Evolutionary conservation across 495 filamentous ascomycete species (phyloP).

Genomic region (Xylaria grammica): DNA sequence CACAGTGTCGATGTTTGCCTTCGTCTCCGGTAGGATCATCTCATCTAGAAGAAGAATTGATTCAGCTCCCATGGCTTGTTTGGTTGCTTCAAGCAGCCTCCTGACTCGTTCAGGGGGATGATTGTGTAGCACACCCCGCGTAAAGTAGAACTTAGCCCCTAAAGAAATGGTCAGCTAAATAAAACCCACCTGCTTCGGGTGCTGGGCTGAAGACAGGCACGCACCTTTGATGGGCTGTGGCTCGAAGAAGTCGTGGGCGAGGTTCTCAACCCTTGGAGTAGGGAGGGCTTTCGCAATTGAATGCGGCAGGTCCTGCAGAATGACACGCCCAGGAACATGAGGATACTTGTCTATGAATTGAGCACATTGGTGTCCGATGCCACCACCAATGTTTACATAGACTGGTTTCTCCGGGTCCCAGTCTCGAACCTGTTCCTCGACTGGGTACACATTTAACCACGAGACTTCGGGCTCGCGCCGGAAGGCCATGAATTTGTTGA

Average conservation of each 20-base stretch:
- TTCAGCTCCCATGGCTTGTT: too few species aligned
- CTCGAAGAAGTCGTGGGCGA: constrained; percentile 45
- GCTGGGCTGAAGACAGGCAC: too few species aligned
- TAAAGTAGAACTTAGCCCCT: too few species aligned
- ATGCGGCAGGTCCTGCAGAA: constrained; percentile 53
- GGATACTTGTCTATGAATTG: constrained; percentile 49
- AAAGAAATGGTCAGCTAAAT: too few species aligned
- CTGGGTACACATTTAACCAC: constrained; percentile 29
- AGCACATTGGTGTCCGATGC: constrained; percentile 50
- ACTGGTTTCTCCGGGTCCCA: constrained; percentile 10
- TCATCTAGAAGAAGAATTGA: too few species aligned
- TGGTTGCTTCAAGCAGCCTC: too few species aligned
- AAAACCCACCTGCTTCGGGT: too few species aligned
- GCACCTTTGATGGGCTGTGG: neutral
- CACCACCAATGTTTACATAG: constrained; percentile 29
- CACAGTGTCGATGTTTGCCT: too few species aligned
- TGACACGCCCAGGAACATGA: constrained; percentile 43
- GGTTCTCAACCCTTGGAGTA: constrained; percentile 43
- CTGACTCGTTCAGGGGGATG: too few species aligned
- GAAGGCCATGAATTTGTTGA: constrained; percentile 35
- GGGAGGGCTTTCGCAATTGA: constrained; percentile 38
- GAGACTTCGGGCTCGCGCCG: constrained; percentile 9
- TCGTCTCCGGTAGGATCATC: too few species aligned
- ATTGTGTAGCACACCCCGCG: too few species aligned
- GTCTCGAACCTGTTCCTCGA: constrained; percentile 12